These are phyloP conservation scores for Phytophthora fragariaefolia DNA, from an alignment of 352 stramenopile genomes.

Conservation along the genomic window DNA sequence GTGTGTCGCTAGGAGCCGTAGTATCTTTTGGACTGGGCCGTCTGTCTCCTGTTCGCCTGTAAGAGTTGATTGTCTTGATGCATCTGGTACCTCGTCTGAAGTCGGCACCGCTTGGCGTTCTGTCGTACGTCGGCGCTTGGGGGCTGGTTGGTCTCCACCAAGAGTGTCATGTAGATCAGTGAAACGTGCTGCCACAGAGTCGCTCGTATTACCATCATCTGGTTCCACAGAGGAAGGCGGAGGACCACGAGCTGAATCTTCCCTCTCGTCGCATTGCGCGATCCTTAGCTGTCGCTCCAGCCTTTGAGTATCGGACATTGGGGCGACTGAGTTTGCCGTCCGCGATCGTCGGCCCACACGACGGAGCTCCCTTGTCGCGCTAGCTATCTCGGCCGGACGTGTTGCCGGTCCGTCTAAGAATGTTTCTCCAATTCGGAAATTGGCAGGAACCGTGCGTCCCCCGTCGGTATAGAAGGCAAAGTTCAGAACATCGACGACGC, in stretches of 20 bases:
- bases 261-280: background rate
- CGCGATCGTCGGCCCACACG: no score
- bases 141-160: no score
- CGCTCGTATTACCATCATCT: no score
- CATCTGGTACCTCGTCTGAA: no score
- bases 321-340: no score
- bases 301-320: no score
- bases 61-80: background rate
- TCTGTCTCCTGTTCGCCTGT: no score
- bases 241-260: no score
- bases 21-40: background rate
- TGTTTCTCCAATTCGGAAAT: background rate
- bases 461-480: background rate
- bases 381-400: no score
- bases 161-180: background rate
- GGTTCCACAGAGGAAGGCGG: no score
- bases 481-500: background rate
- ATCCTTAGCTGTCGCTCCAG: background rate
- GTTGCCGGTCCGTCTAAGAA: background rate
- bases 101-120: background rate
- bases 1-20: background rate
- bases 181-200: background rate
- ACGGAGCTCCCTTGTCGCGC: no score
- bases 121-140: background rate
- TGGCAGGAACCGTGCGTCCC: background rate